Evolutionary conservation across 2,329 filamentous ascomycete genomes (phyloP).

Genomic region (Verticillium isaacii): DNA sequence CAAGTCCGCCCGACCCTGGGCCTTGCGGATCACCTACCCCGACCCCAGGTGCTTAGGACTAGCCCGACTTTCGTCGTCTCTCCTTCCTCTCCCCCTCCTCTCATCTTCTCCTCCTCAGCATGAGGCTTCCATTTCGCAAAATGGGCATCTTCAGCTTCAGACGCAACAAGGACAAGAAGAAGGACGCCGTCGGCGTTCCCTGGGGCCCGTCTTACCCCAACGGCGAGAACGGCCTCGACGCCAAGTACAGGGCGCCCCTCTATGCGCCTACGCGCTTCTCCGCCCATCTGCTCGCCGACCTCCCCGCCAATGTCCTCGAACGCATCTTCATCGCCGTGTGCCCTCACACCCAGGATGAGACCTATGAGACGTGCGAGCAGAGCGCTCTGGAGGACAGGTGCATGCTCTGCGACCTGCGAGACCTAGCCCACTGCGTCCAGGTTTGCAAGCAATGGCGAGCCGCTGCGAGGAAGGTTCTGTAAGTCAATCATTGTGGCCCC

Average conservation of each 20-base stretch:
- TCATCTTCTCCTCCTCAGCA: slow-evolving; percentile 2
- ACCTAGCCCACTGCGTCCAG: slow-evolving; percentile 73
- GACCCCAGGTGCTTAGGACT: not conserved
- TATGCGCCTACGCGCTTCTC: slow-evolving; percentile 36
- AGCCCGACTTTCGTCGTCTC: not conserved
- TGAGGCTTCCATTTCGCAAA: slow-evolving; percentile 10
- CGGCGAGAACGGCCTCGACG: not conserved
- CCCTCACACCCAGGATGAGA: slow-evolving; percentile 72
- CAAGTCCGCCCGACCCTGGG: not conserved
- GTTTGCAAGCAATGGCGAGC: slow-evolving; percentile 69
- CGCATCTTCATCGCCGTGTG: slow-evolving; percentile 80
- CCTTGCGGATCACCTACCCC: not conserved
- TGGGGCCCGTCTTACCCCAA: not conserved
- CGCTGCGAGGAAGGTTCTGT: slow-evolving; percentile 54
- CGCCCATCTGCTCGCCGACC: slow-evolving; percentile 38
- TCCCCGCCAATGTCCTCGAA: slow-evolving; percentile 67
- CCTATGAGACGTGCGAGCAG: slow-evolving; percentile 78
- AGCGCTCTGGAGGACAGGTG: slow-evolving; percentile 75
- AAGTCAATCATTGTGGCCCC: slow-evolving; percentile 30
- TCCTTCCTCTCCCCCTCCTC: not conserved
- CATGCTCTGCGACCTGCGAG: slow-evolving; percentile 89
- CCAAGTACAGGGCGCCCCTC: slow-evolving; percentile 5
- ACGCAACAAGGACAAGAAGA: slow-evolving; percentile 14
- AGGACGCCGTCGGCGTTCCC: not conserved
- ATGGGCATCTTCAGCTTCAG: slow-evolving; percentile 10